A percentile compares a stretch with the other conserved stretches of the same genome.
phyloP scores from a whole-genome alignment of 129 eudicot genomes.

The Cynara cardunculus region DNA sequence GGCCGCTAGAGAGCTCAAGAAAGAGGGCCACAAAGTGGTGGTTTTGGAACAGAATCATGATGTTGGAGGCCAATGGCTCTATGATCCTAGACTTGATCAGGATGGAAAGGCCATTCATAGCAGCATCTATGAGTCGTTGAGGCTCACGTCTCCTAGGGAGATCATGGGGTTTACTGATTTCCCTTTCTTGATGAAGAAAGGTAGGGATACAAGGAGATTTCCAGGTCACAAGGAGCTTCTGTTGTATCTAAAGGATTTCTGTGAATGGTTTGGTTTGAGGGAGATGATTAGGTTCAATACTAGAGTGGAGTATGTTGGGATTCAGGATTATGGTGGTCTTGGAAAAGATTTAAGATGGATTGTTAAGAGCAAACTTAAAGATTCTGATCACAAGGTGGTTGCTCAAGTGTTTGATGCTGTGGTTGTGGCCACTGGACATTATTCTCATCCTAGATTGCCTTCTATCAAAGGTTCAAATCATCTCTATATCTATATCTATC shows the following conservation, averaged over 20 bases:
- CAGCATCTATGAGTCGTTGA: conserved; percentile 66
- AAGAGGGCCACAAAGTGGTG: conserved; percentile 78
- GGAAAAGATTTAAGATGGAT: conserved; percentile 58
- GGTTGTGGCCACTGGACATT: conserved; percentile 91
- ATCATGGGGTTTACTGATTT: conserved; percentile 86
- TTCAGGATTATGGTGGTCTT: conserved; percentile 44
- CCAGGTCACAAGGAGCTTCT: conserved; percentile 74
- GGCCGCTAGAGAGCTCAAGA: conserved; percentile 78
- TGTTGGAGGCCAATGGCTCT: conserved; percentile 95
- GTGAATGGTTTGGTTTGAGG: conserved; percentile 69
- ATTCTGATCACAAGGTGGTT: conserved; percentile 33
- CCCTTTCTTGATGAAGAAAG: conserved; percentile 69
- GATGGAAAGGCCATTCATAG: conserved; percentile 71
- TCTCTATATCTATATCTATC: background rate
- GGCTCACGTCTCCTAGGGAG: conserved; percentile 82
- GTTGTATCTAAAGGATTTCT: conserved; percentile 62
- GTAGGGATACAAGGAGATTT: conserved; percentile 79
- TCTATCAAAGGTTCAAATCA: conserved; percentile 55
- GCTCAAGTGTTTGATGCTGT: conserved; percentile 88
- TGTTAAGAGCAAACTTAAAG: conserved; percentile 53
- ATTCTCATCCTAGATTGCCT: conserved; percentile 81
- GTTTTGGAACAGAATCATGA: conserved; percentile 85
- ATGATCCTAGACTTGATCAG: conserved; percentile 64
- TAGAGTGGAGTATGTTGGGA: conserved; percentile 70
- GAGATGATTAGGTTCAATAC: conserved; percentile 75